Evolutionary conservation across 2,329 filamentous ascomycete genomes (phyloP), one percentile per base, ranked within the genome.

Genomic region (Periconia sp.): DNA sequence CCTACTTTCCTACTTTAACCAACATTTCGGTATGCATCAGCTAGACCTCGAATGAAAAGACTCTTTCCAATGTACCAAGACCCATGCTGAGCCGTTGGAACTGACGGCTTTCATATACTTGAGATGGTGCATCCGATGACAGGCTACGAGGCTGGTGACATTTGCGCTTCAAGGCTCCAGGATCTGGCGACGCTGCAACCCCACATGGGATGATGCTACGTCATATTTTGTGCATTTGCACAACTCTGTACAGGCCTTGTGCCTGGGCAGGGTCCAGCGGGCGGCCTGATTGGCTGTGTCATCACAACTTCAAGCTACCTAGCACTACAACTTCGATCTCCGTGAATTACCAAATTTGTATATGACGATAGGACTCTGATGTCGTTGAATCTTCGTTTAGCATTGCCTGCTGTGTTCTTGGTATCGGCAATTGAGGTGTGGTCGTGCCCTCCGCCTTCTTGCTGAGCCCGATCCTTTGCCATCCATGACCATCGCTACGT

Each of bases 161-260:
- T n/a, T n/a, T n/a, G n/a, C n/a, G n/a, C n/a, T n/a, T n/a, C n/a
- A n/a, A n/a, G n/a, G n/a, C n/a, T n/a, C n/a, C n/a, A n/a, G n/a
- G n/a, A n/a, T 39, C 36, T 5, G 5, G 9, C 10, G 10, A 12
- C 24, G 11, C 7, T 3, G 8, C 25, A 18, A 31, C 25, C 36
- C 36, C 36, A 31, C 36, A 30, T 16, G n/a, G 36, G 13, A 30
- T 13, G 24, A 10, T 30, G 24, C 13, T 32, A 40, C 37, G 37
- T 40, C 37, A 40, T 40, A 9, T n/a, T 7, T 13, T 15, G 15
- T 17, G 12, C 18, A 23, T 24, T 4, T 15, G 15, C 32, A 19
- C 32, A 9, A 22, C 17, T 13, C 6, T 19, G 13, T 31, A 13
- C 23, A 25, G 12, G 8, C 8, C 12, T 25, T 25, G 23, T 25